Percentiles rank a stretch among this genome's conserved stretches.
phyloP scores from a whole-genome alignment of 1,284 basidiomycete genomes.

The Puccinia coronata region DNA sequence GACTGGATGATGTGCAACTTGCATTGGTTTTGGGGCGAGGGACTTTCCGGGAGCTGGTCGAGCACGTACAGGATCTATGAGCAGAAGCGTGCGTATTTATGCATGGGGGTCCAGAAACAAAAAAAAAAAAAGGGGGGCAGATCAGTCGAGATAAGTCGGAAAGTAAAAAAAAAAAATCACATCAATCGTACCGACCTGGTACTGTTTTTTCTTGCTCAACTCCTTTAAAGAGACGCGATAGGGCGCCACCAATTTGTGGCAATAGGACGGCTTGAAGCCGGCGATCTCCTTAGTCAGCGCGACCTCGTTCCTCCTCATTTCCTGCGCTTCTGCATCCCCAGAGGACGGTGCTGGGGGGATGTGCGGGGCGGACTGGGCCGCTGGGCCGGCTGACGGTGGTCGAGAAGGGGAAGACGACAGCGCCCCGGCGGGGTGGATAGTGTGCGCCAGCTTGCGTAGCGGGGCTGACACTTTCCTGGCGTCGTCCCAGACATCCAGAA shows the following conservation, averaged over 20 bases:
- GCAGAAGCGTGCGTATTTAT: too few species aligned
- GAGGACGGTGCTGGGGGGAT: not conserved
- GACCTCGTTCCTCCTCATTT: too few species aligned
- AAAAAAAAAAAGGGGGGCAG: not conserved
- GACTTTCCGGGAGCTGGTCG: not conserved
- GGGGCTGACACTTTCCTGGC: not conserved
- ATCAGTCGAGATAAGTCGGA: not conserved
- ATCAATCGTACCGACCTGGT: slow-evolving; percentile 52
- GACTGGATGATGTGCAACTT: slow-evolving; percentile 4
- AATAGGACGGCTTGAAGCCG: not conserved
- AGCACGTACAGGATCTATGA: slow-evolving; percentile 12
- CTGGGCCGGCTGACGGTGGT: not conserved
- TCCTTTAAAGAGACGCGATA: slow-evolving; percentile 53
- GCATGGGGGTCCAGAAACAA: too few species aligned
- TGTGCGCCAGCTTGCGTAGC: not conserved
- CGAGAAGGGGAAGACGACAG: not conserved
- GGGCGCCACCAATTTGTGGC: slow-evolving; percentile 51
- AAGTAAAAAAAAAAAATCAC: not conserved
- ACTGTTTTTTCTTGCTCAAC: slow-evolving; percentile 53
- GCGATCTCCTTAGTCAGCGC: too few species aligned
- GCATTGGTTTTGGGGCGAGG: not conserved
- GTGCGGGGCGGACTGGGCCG: not conserved
- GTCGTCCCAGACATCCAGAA: not conserved
- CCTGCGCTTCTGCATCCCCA: too few species aligned
- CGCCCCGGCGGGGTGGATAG: not conserved